Percentiles rank a stretch among this genome's conserved stretches.
Conservation (phyloP, 78 protist genomes). For the Dictyostelium brefeldianum region DNA sequence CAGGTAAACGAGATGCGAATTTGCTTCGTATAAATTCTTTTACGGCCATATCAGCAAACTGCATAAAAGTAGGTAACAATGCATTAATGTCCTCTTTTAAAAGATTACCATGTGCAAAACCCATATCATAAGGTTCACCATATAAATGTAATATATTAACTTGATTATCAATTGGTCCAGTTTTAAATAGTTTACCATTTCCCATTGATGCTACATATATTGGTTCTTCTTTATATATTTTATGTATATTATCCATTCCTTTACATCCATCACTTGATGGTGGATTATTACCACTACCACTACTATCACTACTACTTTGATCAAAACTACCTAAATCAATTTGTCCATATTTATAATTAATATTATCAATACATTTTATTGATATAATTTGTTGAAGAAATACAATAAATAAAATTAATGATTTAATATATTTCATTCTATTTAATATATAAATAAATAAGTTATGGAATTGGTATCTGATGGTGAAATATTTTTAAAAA, state of each 20-base stretch:
- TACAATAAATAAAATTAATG: neutral
- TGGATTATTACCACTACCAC: neutral
- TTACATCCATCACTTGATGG: neutral
- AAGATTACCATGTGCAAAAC: constrained; percentile 85
- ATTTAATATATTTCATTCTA: neutral
- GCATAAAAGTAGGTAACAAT: constrained; percentile 31
- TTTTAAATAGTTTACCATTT: constrained; percentile 19
- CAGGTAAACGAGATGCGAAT: neutral
- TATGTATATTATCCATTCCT: constrained; percentile 3
- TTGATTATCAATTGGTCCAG: constrained; percentile 18
- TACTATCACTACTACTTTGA: neutral
- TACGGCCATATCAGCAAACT: constrained; percentile 28
- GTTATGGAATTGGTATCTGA: no score
- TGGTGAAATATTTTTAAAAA: no score
- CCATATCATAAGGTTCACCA: constrained; percentile 84
- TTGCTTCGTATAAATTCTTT: neutral
- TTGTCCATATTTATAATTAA: neutral
- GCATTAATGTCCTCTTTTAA: constrained; percentile 53
- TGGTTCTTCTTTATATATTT: constrained; percentile 4
- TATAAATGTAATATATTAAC: constrained; percentile 39
- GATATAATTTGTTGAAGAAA: neutral
- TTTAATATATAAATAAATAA: no score
- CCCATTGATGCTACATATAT: neutral
- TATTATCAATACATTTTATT: neutral
- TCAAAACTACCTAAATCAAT: neutral